Evolutionary conservation across 176 grass and related monocot species (phyloP).

Genomic region (Eragrostis nindensis): DNA sequence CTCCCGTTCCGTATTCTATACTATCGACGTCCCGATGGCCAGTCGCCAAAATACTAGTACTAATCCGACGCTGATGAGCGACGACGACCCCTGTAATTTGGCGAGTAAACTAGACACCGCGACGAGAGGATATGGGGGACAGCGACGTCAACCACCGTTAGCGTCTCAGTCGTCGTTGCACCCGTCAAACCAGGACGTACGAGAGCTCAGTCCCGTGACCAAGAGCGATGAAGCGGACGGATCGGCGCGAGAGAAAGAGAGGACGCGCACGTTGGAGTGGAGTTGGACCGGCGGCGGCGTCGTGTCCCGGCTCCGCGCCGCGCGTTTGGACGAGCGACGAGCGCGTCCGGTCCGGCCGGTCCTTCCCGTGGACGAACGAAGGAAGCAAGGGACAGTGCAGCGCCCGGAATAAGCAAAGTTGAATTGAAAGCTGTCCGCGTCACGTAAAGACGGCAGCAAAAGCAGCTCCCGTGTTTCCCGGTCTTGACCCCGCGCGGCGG

Average conservation of each 20-base stretch:
- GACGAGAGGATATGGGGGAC: constrained; percentile 4
- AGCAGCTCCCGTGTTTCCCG: constrained; percentile 57
- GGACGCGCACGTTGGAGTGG: not conserved
- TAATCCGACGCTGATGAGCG: not conserved
- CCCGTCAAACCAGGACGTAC: not conserved
- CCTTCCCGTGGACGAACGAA: not conserved
- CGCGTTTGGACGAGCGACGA: not conserved
- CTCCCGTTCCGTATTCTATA: constrained; percentile 8
- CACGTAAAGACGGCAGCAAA: constrained; percentile 39
- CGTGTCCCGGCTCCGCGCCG: constrained; percentile 1
- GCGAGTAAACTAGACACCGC: constrained; percentile 15
- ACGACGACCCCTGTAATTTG: not conserved
- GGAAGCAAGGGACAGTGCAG: not conserved
- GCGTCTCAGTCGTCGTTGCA: not conserved
- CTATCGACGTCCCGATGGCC: not conserved
- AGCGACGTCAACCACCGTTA: constrained; percentile 7
- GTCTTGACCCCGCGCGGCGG: constrained; percentile 46
- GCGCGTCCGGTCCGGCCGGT: not conserved
- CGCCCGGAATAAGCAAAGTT: not conserved
- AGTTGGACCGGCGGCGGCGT: constrained; percentile 7
- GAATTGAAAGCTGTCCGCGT: constrained; percentile 24
- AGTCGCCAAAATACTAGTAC: not conserved
- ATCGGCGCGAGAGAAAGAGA: not conserved
- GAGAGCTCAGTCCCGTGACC: not conserved
- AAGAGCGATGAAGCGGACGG: not conserved